A percentile compares a stretch with the other conserved stretches of the same genome.
phyloP scores from a whole-genome alignment of 495 filamentous ascomycete genomes.

The Talaromyces liani region DNA sequence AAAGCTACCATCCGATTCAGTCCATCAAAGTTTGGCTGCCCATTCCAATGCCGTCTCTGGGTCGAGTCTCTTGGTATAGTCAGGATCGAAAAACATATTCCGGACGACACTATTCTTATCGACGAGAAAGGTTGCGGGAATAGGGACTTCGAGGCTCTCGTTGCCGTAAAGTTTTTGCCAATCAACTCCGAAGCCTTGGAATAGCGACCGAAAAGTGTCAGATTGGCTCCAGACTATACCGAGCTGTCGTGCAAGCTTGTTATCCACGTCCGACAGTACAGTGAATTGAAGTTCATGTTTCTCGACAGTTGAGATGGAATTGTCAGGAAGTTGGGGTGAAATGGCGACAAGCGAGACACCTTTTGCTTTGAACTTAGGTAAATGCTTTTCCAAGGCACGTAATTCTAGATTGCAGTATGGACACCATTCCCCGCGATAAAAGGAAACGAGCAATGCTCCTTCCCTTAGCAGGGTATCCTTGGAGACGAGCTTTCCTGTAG shows the following conservation, averaged over 20 bases:
- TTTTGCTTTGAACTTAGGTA: conserved; percentile 22
- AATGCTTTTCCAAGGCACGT: conserved; percentile 18
- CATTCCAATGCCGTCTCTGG: conserved; percentile 23
- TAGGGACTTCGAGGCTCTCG: conserved; percentile 21
- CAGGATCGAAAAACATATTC: conserved; percentile 25
- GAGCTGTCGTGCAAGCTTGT: conserved; percentile 25
- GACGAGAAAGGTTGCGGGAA: conserved; percentile 27
- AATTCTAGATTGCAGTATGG: conserved; percentile 34
- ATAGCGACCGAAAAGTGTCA: conserved; percentile 16
- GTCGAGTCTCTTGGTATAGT: conserved; percentile 25
- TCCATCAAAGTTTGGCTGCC: background rate
- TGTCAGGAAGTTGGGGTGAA: conserved; percentile 28
- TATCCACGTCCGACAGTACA: conserved; percentile 30
- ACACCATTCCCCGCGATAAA: conserved; percentile 39
- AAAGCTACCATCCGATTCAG: no score
- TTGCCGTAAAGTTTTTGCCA: conserved; percentile 20
- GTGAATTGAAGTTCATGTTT: conserved; percentile 28
- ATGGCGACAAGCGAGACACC: conserved; percentile 33
- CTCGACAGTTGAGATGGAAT: conserved; percentile 20
- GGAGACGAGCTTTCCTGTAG: conserved; percentile 18
- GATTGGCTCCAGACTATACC: conserved; percentile 22
- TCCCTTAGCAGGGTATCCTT: conserved; percentile 22
- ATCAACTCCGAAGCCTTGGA: conserved; percentile 17
- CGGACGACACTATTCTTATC: conserved; percentile 22
- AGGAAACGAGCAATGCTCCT: conserved; percentile 31